These are phyloP conservation scores for Mucor piriformis DNA, from an alignment of 371 early-diverging fungal species.

Conservation along the genomic window DNA sequence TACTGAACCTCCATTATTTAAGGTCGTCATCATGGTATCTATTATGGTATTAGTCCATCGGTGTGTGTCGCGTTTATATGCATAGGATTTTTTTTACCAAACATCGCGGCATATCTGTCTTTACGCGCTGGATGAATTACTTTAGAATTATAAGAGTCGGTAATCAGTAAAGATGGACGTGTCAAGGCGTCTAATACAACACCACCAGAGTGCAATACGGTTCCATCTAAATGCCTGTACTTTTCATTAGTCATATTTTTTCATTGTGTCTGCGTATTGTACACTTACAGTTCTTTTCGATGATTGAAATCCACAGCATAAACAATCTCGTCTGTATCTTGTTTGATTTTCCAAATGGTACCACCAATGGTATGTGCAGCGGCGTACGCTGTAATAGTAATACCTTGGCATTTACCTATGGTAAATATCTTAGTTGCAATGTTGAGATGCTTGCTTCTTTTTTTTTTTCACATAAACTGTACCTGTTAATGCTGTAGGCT, in stretches of 20 bases:
- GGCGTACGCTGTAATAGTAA: constrained; percentile 89
- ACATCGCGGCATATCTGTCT: constrained; percentile 73
- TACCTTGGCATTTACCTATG: constrained; percentile 80
- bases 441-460: not conserved
- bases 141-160: constrained; percentile 83
- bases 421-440: not conserved
- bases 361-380: constrained; percentile 99
- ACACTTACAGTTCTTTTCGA: constrained; percentile 82
- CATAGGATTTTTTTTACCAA: constrained; percentile 49
- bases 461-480: no score
- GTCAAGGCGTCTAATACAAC: constrained; percentile 73
- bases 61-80: not conserved
- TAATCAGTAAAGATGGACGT: constrained; percentile 88
- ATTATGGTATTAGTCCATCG: not conserved
- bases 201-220: constrained; percentile 74
- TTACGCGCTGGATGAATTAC: constrained; percentile 73
- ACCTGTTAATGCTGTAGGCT: constrained; percentile 73
- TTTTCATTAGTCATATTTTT: not conserved
- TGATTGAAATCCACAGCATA: constrained; percentile 98
- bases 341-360: constrained; percentile 95
- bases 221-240: constrained; percentile 82
- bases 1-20: constrained; percentile 76
- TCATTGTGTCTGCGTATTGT: not conserved
- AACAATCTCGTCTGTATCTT: constrained; percentile 91
- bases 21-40: constrained; percentile 68